Percentiles rank a stretch among this genome's conserved stretches.
phyloP scores from a whole-genome alignment of 495 filamentous ascomycete genomes.

The Lineolata rhizophorae region DNA sequence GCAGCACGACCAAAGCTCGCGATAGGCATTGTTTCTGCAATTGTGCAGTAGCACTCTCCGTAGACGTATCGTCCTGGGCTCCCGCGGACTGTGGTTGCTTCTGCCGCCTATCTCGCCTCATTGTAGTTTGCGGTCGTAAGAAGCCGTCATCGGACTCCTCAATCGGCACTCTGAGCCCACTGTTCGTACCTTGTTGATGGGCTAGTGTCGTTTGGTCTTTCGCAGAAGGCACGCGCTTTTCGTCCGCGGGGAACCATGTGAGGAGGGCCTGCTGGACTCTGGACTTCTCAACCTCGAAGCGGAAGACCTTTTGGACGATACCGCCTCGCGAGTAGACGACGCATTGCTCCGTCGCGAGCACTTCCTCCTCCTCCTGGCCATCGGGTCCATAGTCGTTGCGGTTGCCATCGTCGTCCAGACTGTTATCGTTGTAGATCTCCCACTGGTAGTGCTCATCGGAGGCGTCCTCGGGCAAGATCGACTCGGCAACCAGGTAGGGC shows the following conservation, averaged over 20 bases:
- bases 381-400: constrained; percentile 13
- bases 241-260: constrained; percentile 46
- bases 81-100: too few relatives aligned
- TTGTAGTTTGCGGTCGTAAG: too few relatives aligned
- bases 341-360: constrained; percentile 60
- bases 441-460: constrained; percentile 48
- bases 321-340: constrained; percentile 85
- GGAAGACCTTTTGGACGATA: constrained; percentile 68
- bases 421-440: constrained; percentile 32
- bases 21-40: too few relatives aligned
- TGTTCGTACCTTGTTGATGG: too few relatives aligned
- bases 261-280: constrained; percentile 63
- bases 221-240: constrained; percentile 1
- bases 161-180: too few relatives aligned
- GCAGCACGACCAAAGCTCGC: constrained; percentile 68
- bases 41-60: too few relatives aligned
- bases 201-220: constrained; percentile 2
- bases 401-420: too few relatives aligned
- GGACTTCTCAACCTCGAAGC: constrained; percentile 70
- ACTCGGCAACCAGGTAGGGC: constrained; percentile 62
- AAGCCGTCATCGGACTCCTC: too few relatives aligned
- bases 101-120: too few relatives aligned
- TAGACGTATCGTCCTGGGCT: too few relatives aligned
- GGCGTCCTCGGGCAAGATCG: constrained; percentile 49
- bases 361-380: constrained; percentile 39